Evolutionary conservation across 2,329 filamentous ascomycete genomes (phyloP), one percentile per base, ranked within the genome.

Genomic region (Huntiella omanensis): DNA sequence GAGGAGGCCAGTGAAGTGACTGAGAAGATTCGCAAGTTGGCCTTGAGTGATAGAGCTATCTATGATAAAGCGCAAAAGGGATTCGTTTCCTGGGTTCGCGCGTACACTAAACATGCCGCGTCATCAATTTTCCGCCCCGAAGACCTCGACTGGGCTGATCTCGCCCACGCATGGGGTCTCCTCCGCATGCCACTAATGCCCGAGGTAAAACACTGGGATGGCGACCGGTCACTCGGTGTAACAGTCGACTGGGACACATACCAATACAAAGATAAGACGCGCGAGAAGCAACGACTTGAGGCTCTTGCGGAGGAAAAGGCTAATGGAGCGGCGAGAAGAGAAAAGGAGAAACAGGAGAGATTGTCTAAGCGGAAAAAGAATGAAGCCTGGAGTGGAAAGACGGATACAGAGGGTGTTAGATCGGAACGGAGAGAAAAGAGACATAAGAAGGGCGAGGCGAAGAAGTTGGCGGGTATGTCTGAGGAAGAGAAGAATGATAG

Each of bases 171-270:
- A 1, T 98, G 88, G 84, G 91, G 84, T 1, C 68, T 98, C 1
- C 67, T 95, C 2, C 78, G 78, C 43, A 69, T 96, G 52, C 91
- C 91, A 3, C 85, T 82, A 58, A 98, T 98, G 91, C 88, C 91
- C 0, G 91, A 98, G 60, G 64, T 84, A 45, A 80, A 78, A 55
- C 72, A 68, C 1, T 88, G 82, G 67, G 70, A 75, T 10, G 80
- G 80, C 4, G 80, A 84, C 57, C 70, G 71, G 51, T 70, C 64
- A 16, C 63, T 82, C 1, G 75, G 75, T 2, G 60, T 79, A 2
- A 69, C 70, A 1, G 64, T 85, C 8, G 74, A 85, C 58, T 78
- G 81, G 70, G 69, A 78, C 38, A 66, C 61, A 2, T 85, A 76
- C 54, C 64, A 72, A 0, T 88, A 85, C 62, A 77, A 76, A 55